Evolutionary conservation across 2,329 filamentous ascomycete genomes (phyloP).

Genomic region (Pseudocercospora fijiensis): DNA sequence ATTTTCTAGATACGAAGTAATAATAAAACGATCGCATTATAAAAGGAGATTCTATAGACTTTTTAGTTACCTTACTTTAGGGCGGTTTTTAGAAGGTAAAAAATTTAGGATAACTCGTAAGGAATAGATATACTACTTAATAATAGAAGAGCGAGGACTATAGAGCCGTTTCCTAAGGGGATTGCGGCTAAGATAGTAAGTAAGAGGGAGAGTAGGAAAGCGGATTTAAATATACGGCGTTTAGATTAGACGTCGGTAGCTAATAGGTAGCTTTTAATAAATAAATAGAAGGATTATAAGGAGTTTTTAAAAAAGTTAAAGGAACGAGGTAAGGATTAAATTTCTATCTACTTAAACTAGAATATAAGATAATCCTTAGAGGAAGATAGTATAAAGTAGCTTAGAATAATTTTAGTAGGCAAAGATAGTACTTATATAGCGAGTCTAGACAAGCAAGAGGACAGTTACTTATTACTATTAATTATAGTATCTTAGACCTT

Average conservation of each 20-base stretch:
- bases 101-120: constrained; percentile 19
- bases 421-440: not conserved
- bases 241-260: constrained; percentile 20
- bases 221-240: constrained; percentile 11
- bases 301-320: constrained; percentile 5
- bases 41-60: constrained; percentile 17
- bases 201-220: too few species aligned
- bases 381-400: constrained; percentile 14
- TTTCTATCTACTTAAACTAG: constrained; percentile 20
- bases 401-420: constrained; percentile 9
- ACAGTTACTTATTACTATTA: not conserved
- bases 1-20: constrained; percentile 25
- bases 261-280: constrained; percentile 22
- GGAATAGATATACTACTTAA: constrained; percentile 24
- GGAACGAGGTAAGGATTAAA: not conserved
- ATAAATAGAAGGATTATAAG: constrained; percentile 1
- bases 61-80: constrained; percentile 3
- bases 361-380: constrained; percentile 10
- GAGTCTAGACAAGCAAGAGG: not conserved
- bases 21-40: constrained; percentile 12
- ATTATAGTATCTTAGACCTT: not conserved
- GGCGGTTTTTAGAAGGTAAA: constrained; percentile 4
- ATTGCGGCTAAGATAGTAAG: constrained; percentile 6
- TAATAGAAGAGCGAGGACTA: constrained; percentile 14
- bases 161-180: constrained; percentile 16